Evolutionary conservation across 1,284 basidiomycete genomes (phyloP).

Genomic region (Puccinia polysora): DNA sequence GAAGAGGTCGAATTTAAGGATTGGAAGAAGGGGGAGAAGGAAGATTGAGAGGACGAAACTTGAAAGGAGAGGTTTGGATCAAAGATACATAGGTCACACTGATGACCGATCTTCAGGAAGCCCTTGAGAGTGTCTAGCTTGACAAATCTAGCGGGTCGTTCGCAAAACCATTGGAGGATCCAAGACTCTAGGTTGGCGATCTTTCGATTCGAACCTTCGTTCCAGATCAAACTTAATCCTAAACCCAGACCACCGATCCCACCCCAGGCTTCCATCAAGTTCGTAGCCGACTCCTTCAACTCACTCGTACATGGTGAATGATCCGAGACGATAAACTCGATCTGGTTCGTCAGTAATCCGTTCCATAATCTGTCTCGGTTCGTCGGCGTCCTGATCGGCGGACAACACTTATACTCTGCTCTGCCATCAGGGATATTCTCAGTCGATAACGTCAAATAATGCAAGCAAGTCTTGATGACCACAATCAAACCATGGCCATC

Average conservation of each 20-base stretch:
- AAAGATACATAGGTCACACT: constrained; percentile 81
- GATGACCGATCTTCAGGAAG: constrained; percentile 64
- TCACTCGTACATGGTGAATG: constrained; percentile 81
- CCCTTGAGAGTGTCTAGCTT: constrained; percentile 69
- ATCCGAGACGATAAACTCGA: constrained; percentile 86
- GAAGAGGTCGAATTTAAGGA: constrained; percentile 5
- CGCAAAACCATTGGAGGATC: constrained; percentile 69
- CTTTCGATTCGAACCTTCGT: constrained; percentile 60
- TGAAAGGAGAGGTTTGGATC: constrained; percentile 64
- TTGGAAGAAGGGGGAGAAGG: constrained; percentile 1
- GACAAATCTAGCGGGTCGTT: constrained; percentile 69
- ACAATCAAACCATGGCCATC: too few species aligned
- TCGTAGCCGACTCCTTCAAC: constrained; percentile 63
- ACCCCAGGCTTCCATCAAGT: constrained; percentile 83
- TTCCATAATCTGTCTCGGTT: constrained; percentile 74
- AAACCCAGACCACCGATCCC: constrained; percentile 82
- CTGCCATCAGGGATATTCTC: constrained; percentile 61
- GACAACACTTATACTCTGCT: constrained; percentile 87
- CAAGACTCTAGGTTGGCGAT: constrained; percentile 59
- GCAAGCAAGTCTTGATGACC: constrained; percentile 52
- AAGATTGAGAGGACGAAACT: constrained; percentile 43
- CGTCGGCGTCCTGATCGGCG: constrained; percentile 70
- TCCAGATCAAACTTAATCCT: constrained; percentile 78
- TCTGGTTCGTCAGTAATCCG: constrained; percentile 71
- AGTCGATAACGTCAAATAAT: constrained; percentile 54